Percentiles rank a stretch among this genome's conserved stretches.
Conservation (phyloP, 192 early-diverging fungal species). For the Backusella westeae region DNA sequence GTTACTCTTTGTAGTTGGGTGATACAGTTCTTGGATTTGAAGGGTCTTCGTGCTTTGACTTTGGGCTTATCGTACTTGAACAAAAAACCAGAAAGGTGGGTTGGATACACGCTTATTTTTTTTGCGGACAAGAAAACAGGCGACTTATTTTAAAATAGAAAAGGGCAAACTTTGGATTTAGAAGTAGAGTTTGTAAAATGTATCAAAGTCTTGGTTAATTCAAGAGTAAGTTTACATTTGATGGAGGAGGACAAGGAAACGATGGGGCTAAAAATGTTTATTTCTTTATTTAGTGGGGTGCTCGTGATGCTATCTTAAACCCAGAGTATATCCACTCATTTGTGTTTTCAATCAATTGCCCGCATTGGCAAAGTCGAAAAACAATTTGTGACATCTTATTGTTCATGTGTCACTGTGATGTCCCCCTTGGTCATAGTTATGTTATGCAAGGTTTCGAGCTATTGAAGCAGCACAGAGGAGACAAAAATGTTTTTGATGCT, state of each 20-base stretch:
- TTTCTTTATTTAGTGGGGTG: conserved; percentile 56
- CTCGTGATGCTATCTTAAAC: conserved; percentile 64
- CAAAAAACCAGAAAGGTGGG: conserved; percentile 30
- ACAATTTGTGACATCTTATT: conserved; percentile 73
- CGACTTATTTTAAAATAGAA: conserved; percentile 33
- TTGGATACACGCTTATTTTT: neutral
- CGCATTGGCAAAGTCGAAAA: conserved; percentile 68
- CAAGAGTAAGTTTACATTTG: conserved; percentile 32
- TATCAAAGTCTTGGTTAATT: conserved; percentile 73
- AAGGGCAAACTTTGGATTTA: conserved; percentile 66
- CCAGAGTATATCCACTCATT: conserved; percentile 69
- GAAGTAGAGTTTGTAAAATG: conserved; percentile 79
- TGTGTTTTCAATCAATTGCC: conserved; percentile 72
- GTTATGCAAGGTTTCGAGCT: conserved; percentile 76
- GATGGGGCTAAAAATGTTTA: neutral
- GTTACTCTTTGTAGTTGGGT: conserved; percentile 57
- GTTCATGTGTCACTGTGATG: conserved; percentile 71
- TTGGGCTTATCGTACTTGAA: conserved; percentile 63
- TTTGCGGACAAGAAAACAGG: neutral
- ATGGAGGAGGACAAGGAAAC: neutral
- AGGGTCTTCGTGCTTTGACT: conserved; percentile 67
- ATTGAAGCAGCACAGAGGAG: conserved; percentile 61
- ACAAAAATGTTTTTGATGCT: conserved; percentile 64
- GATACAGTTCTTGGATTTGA: conserved; percentile 70
- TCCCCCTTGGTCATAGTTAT: conserved; percentile 64